A percentile compares a stretch with the other conserved stretches of the same genome.
phyloP scores from a whole-genome alignment of 2,329 filamentous ascomycete genomes.

The Cladophialophora carrionii region DNA sequence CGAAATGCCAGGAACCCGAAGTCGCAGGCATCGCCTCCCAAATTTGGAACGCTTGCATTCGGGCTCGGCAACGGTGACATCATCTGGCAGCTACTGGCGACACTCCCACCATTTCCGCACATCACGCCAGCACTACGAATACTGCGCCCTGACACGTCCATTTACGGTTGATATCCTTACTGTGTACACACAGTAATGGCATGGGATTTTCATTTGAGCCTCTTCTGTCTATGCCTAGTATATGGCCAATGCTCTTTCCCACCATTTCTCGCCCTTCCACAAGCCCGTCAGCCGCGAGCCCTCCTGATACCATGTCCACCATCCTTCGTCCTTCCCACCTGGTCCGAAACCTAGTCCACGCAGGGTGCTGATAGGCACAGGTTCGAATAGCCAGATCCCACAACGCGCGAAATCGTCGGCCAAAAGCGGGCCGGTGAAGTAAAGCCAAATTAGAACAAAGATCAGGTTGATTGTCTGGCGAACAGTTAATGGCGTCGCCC shows the following conservation, averaged over 20 bases:
- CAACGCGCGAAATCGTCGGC: conserved; percentile 74
- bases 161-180: neutral
- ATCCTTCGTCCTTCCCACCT: conserved; percentile 57
- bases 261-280: conserved; percentile 37
- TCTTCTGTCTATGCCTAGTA: conserved; percentile 21
- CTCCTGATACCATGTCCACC: conserved; percentile 64
- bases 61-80: conserved; percentile 3
- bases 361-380: conserved; percentile 74
- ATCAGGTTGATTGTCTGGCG: conserved; percentile 62
- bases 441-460: conserved; percentile 69
- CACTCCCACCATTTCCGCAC: neutral
- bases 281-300: conserved; percentile 33
- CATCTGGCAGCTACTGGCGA: neutral
- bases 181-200: neutral
- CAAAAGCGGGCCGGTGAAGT: conserved; percentile 66
- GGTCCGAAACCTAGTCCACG: conserved; percentile 67
- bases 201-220: neutral
- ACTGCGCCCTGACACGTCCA: neutral
- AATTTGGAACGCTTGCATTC: conserved; percentile 6
- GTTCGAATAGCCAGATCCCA: conserved; percentile 80
- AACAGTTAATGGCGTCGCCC: conserved; percentile 51
- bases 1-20: conserved; percentile 19
- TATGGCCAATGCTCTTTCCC: conserved; percentile 38
- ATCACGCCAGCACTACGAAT: neutral
- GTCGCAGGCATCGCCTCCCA: conserved; percentile 9